Conservation (phyloP, 768 basidiomycete species). For the Daedaleopsis sinensis region DNA sequence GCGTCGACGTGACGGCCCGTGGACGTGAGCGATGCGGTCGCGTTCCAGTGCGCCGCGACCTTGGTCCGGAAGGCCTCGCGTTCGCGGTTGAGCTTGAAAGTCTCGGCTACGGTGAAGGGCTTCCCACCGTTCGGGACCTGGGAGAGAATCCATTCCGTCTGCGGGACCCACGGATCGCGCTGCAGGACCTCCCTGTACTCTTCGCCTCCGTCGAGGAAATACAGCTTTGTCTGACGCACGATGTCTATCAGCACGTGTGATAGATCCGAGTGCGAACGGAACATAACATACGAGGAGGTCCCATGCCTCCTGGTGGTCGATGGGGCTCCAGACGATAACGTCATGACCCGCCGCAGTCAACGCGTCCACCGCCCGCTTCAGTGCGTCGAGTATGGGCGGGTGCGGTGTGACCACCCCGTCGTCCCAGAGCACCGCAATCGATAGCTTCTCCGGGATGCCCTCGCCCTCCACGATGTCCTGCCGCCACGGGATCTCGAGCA, state of each 20-base stretch:
- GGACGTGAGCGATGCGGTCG: constrained; percentile 36
- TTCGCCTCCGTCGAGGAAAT: constrained; percentile 51
- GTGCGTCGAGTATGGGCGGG: constrained; percentile 47
- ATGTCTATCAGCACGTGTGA: constrained; percentile 22
- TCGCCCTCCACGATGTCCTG: constrained; percentile 40
- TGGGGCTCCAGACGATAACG: constrained; percentile 51
- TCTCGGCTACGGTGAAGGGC: constrained; percentile 44
- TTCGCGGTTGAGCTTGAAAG: constrained; percentile 47
- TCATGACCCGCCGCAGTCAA: constrained; percentile 51
- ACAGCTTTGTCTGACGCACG: constrained; percentile 42
- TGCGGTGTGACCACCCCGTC: constrained; percentile 54
- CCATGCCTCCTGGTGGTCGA: constrained; percentile 48
- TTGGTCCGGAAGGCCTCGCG: constrained; percentile 45
- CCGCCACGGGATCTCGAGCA: constrained; percentile 54
- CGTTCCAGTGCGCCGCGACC: constrained; percentile 50
- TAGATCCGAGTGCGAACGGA: constrained; percentile 13
- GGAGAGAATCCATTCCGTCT: constrained; percentile 46
- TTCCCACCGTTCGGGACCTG: constrained; percentile 40
- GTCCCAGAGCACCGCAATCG: constrained; percentile 52
- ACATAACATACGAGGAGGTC: constrained; percentile 50
- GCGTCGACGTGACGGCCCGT: constrained; percentile 51
- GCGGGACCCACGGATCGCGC: constrained; percentile 43
- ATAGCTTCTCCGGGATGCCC: constrained; percentile 43
- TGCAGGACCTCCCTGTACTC: constrained; percentile 45
- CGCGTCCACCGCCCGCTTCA: constrained; percentile 42